A percentile compares a stretch with the other conserved stretches of the same genome.
Conservation (phyloP, 352 stramenopile species). For the Phytophthora hybrid region DNA sequence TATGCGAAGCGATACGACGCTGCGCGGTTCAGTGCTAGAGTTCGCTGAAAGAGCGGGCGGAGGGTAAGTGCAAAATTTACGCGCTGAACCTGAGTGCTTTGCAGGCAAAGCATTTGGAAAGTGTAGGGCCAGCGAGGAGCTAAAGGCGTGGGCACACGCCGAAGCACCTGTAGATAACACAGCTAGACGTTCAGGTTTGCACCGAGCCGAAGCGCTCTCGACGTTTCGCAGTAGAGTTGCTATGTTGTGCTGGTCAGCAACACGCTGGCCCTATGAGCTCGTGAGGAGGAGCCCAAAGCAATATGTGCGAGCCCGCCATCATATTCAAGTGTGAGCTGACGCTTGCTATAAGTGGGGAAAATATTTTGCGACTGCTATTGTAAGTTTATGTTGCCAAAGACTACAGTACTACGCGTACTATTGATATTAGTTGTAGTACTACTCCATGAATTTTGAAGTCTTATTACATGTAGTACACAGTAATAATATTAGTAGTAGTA, state of each 20-base stretch:
- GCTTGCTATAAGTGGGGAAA: background rate
- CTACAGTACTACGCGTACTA: no score
- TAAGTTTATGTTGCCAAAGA: no score
- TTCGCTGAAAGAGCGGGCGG: background rate
- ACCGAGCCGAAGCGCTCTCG: background rate
- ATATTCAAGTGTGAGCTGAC: background rate
- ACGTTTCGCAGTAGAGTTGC: conserved; percentile 1
- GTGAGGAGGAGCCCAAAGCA: conserved; percentile 3
- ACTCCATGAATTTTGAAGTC: no score
- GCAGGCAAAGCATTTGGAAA: background rate
- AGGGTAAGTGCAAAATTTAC: background rate
- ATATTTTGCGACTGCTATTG: background rate
- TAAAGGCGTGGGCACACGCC: background rate
- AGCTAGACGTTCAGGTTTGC: background rate
- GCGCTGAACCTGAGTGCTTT: background rate
- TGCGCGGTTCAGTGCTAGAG: background rate
- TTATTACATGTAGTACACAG: no score
- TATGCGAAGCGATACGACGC: background rate
- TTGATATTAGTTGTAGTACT: no score
- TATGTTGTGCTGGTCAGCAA: conserved; percentile 1
- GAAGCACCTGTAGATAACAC: background rate
- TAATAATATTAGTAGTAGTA: no score
- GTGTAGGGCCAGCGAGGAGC: background rate
- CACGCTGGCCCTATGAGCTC: background rate
- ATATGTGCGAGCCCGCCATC: background rate